phyloP scores from a whole-genome alignment of 306 rosid genomes.

The Ziziphus jujuba region DNA sequence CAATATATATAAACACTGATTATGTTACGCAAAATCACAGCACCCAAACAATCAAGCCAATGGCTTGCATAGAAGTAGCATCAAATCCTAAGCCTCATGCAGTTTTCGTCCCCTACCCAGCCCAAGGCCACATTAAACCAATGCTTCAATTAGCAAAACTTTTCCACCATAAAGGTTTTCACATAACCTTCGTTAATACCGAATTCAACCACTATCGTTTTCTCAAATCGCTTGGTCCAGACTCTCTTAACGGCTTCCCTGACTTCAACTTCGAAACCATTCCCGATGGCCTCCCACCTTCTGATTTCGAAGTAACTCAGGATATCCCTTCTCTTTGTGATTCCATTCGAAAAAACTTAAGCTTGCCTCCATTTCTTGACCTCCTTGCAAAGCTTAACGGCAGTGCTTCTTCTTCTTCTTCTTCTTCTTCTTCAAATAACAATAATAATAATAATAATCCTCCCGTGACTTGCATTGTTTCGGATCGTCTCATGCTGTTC shows the following conservation, averaged over 20 bases:
- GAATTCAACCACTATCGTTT: slow-evolving; percentile 20
- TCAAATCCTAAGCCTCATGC: slow-evolving; percentile 11
- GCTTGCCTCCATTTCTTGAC: not conserved
- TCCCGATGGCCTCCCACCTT: not conserved
- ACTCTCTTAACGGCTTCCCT: not conserved
- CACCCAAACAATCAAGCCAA: too few relatives aligned
- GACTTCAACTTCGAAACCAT: slow-evolving; percentile 10
- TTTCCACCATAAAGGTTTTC: slow-evolving; percentile 23
- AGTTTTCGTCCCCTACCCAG: slow-evolving; percentile 11
- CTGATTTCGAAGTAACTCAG: slow-evolving; percentile 5
- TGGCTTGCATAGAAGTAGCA: not conserved
- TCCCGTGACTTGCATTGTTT: too few relatives aligned
- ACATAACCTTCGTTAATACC: slow-evolving; percentile 20
- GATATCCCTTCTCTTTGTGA: not conserved
- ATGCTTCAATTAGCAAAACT: slow-evolving; percentile 21
- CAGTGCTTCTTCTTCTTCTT: too few relatives aligned
- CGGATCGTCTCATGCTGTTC: too few relatives aligned
- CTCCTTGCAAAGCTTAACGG: slow-evolving; percentile 5
- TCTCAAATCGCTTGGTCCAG: not conserved
- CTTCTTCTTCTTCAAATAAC: too few relatives aligned
- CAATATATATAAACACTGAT: too few relatives aligned
- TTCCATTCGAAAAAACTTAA: slow-evolving; percentile 4
- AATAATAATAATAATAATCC: too few relatives aligned
- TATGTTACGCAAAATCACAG: too few relatives aligned
- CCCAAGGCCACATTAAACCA: slow-evolving; percentile 17